A percentile compares a stretch with the other conserved stretches of the same genome.
Evolutionary conservation across 2,329 filamentous ascomycete species (phyloP).

Genomic region (Botrytis elliptica): DNA sequence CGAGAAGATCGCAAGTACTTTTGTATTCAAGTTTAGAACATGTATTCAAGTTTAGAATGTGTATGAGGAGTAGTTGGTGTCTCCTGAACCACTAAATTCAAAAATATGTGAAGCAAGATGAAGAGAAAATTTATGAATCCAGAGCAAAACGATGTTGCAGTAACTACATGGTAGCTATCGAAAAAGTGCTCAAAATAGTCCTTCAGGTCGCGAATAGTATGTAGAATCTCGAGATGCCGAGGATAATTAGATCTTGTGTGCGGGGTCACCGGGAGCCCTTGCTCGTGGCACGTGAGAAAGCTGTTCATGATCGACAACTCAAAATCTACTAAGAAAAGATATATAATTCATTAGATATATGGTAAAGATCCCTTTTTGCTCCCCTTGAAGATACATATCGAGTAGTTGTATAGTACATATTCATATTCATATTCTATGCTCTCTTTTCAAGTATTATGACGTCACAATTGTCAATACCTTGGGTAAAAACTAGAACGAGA

Average conservation of each 20-base stretch:
- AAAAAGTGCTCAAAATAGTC: not conserved
- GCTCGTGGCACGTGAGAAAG: not conserved
- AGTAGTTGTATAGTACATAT: not conserved
- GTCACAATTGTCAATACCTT: not conserved
- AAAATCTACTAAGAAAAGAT: not conserved
- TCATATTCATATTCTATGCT: not conserved
- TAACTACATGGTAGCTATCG: not conserved
- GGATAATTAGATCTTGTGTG: not conserved
- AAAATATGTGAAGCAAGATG: not conserved
- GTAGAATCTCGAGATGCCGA: not conserved
- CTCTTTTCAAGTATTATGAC: not conserved
- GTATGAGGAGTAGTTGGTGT: not conserved
- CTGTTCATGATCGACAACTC: not conserved
- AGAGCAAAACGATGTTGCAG: not conserved
- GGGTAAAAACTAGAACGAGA: not conserved
- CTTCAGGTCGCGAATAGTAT: not conserved
- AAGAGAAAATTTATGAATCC: not conserved
- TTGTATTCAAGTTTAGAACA: not conserved
- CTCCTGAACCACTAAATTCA: not conserved
- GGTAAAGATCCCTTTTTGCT: not conserved
- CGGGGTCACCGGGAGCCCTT: conserved; percentile 3
- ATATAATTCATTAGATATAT: not conserved
- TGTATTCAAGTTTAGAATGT: not conserved
- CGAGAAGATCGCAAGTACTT: not conserved
- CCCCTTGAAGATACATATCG: not conserved